Percentiles rank a stretch among this genome's conserved stretches.
These are phyloP conservation scores for Arctium lappa DNA, from an alignment of 129 eudicot genomes.

Conservation along the genomic window DNA sequence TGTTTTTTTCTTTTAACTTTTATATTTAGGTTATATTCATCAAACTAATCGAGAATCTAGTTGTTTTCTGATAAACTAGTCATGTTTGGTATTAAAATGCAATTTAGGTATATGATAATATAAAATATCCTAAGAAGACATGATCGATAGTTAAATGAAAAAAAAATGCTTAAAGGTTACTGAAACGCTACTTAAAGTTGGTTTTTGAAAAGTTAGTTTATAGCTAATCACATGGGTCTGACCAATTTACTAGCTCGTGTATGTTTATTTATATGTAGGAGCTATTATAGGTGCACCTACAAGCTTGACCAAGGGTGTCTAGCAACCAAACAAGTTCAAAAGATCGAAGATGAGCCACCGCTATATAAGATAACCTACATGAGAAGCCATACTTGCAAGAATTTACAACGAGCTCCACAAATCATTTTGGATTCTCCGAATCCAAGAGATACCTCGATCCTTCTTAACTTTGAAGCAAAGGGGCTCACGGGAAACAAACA, in stretches of 20 bases:
- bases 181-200: neutral
- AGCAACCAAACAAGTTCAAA: slow-evolving; percentile 52
- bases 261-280: slow-evolving; percentile 28
- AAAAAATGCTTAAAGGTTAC: too few relatives aligned
- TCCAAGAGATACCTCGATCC: slow-evolving; percentile 24
- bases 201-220: neutral
- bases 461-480: slow-evolving; percentile 24
- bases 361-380: slow-evolving; percentile 31
- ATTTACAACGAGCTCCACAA: slow-evolving; percentile 13
- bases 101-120: neutral
- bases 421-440: slow-evolving; percentile 19
- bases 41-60: neutral
- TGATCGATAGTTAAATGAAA: too few relatives aligned
- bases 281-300: slow-evolving; percentile 55
- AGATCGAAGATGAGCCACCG: slow-evolving; percentile 20
- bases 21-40: neutral
- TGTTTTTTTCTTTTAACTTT: neutral
- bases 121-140: too few relatives aligned
- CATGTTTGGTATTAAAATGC: neutral
- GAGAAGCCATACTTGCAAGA: slow-evolving; percentile 40
- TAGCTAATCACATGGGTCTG: too few relatives aligned
- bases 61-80: too few relatives aligned
- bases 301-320: slow-evolving; percentile 42
- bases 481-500: neutral
- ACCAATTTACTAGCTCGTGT: neutral